These are phyloP conservation scores for Saccharomyces kudriavzevii DNA, from an alignment of 805 yeast genomes.

Conservation along the genomic window DNA sequence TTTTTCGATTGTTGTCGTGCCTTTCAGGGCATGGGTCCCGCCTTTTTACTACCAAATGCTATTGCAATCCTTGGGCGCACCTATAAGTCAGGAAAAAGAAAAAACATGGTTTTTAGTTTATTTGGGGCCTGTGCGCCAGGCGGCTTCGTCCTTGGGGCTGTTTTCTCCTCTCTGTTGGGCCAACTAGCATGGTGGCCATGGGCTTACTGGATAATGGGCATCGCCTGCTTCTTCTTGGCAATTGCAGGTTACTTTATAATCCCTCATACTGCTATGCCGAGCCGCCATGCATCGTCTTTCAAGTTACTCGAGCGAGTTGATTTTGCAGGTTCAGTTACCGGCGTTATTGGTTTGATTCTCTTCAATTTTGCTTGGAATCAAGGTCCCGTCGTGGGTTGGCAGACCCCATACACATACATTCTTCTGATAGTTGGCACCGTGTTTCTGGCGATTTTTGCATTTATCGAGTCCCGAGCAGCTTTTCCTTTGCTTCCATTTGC, in stretches of 20 bases:
- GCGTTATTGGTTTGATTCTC: constrained; percentile 46
- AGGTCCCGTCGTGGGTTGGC: constrained; percentile 61
- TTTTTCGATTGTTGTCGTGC: constrained; percentile 39
- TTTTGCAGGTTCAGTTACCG: constrained; percentile 40
- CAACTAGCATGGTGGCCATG: constrained; percentile 52
- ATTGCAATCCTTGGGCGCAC: constrained; percentile 43
- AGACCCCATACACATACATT: constrained; percentile 41
- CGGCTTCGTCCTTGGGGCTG: constrained; percentile 51
- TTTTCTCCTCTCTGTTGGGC: constrained; percentile 40
- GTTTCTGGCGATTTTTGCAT: constrained; percentile 35
- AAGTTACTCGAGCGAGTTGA: constrained; percentile 27
- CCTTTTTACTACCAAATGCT: constrained; percentile 49
- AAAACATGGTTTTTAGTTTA: constrained; percentile 46
- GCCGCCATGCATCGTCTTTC: neutral
- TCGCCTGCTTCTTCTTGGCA: constrained; percentile 32
- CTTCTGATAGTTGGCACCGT: constrained; percentile 41
- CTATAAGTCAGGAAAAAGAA: constrained; percentile 39
- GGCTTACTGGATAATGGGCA: constrained; percentile 44
- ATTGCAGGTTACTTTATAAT: constrained; percentile 32
- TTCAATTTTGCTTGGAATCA: constrained; percentile 60
- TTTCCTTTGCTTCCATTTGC: constrained; percentile 45
- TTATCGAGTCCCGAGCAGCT: constrained; percentile 36
- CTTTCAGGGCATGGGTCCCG: constrained; percentile 58
- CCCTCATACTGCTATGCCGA: constrained; percentile 23
- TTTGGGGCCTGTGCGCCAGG: constrained; percentile 57